These are phyloP conservation scores for Arctium lappa DNA, from an alignment of 129 eudicot genomes.

Conservation along the genomic window DNA sequence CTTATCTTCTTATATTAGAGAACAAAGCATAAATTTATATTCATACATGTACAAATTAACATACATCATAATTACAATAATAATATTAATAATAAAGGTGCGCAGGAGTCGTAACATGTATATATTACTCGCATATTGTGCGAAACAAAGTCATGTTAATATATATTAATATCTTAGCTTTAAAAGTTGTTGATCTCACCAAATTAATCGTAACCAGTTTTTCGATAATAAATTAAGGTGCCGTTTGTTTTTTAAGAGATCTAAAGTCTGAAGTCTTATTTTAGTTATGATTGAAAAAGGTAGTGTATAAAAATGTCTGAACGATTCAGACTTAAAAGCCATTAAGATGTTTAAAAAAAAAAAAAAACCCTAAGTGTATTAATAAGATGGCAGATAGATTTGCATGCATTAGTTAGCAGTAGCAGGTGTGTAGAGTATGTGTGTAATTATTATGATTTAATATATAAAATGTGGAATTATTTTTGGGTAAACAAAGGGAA, in stretches of 20 bases:
- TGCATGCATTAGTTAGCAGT: not conserved
- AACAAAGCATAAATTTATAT: not conserved
- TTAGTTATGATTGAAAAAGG: no score
- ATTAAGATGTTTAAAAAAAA: no score
- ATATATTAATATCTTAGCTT: not conserved
- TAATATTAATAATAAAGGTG: no score
- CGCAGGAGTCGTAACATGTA: not conserved
- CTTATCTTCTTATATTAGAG: not conserved
- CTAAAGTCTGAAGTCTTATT: no score
- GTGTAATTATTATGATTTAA: not conserved
- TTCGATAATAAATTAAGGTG: not conserved
- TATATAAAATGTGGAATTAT: not conserved
- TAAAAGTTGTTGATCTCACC: not conserved
- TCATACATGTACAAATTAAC: no score
- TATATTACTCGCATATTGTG: not conserved
- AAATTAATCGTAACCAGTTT: not conserved
- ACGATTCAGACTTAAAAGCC: no score
- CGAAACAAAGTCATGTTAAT: no score
- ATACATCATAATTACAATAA: no score
- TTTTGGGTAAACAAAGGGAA: constrained; percentile 15
- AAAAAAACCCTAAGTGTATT: no score
- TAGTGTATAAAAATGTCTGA: no score
- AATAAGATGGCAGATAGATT: not conserved
- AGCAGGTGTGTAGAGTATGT: constrained; percentile 6
- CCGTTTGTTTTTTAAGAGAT: no score